phyloP scores from a whole-genome alignment of 257 asterid species.

The Orobanche coerulescens region DNA sequence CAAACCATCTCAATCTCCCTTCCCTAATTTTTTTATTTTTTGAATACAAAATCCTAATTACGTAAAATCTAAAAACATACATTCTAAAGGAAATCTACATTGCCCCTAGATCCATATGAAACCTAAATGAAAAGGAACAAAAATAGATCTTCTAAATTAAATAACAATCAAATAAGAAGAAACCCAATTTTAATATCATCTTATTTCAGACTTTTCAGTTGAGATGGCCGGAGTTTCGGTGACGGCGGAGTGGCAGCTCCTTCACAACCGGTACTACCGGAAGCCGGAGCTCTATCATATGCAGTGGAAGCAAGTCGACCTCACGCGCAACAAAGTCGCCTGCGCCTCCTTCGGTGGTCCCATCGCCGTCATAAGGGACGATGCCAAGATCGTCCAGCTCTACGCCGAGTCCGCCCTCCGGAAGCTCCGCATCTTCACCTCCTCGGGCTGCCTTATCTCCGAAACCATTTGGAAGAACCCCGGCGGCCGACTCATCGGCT shows the following conservation, averaged over 20 bases:
- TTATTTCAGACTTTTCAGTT: background rate
- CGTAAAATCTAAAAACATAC: too few species aligned
- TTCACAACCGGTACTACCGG: constrained; percentile 83
- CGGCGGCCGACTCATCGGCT: constrained; percentile 77
- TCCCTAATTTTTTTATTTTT: too few species aligned
- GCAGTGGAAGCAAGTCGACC: constrained; percentile 96
- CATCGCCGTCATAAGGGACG: constrained; percentile 91
- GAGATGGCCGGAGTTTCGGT: constrained; percentile 83
- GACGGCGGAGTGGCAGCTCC: constrained; percentile 98
- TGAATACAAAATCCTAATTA: too few species aligned
- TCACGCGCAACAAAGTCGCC: constrained; percentile 83
- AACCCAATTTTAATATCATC: too few species aligned
- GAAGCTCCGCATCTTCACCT: constrained; percentile 81
- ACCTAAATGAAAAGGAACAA: too few species aligned
- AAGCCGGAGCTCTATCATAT: constrained; percentile 84
- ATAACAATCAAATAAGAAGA: too few species aligned
- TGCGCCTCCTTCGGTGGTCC: constrained; percentile 96
- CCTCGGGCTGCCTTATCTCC: constrained; percentile 66
- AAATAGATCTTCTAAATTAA: too few species aligned
- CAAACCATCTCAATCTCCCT: too few species aligned
- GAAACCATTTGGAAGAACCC: constrained; percentile 88
- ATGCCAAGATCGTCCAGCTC: constrained; percentile 89
- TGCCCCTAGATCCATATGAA: too few species aligned
- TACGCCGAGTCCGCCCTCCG: constrained; percentile 89
- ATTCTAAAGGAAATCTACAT: too few species aligned